A percentile compares a stretch with the other conserved stretches of the same genome.
phyloP scores from a whole-genome alignment of 2,329 filamentous ascomycete species.

The Pyricularia pennisetigena region DNA sequence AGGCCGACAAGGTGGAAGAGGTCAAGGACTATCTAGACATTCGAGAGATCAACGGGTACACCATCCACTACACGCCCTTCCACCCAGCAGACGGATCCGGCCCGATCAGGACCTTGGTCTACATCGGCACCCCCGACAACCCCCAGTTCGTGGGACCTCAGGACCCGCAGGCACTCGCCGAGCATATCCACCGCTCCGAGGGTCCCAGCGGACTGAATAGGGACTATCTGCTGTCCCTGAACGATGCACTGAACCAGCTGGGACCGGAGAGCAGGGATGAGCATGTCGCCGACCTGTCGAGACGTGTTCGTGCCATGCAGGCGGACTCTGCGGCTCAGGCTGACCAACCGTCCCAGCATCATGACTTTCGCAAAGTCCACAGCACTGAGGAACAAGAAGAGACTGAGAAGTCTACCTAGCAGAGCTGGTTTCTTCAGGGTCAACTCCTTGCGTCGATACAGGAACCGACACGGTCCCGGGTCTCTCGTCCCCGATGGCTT shows the following conservation, averaged over 20 bases:
- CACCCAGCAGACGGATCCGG: conserved; percentile 42
- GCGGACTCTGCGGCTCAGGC: conserved; percentile 1
- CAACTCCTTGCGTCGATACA: not conserved
- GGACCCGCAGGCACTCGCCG: conserved; percentile 65
- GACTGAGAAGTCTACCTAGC: conserved; percentile 31
- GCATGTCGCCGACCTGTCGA: conserved; percentile 76
- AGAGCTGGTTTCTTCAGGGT: not conserved
- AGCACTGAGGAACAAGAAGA: conserved; percentile 52
- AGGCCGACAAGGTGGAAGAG: conserved; percentile 59
- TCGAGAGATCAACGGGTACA: conserved; percentile 95
- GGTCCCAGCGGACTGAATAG: conserved; percentile 85
- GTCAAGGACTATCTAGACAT: conserved; percentile 88
- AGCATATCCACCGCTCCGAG: conserved; percentile 65
- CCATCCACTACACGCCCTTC: conserved; percentile 84
- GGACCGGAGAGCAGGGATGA: conserved; percentile 69
- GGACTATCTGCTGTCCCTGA: conserved; percentile 79
- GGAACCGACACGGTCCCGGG: not conserved
- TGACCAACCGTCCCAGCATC: conserved; percentile 13
- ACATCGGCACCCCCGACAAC: conserved; percentile 90
- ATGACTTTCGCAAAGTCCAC: conserved; percentile 29
- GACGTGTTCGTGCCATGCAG: conserved; percentile 46
- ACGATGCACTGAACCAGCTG: conserved; percentile 62
- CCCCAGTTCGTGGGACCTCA: conserved; percentile 85
- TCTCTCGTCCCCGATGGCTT: not conserved
- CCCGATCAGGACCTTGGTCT: conserved; percentile 55